phyloP scores from a whole-genome alignment of 129 eudicot genomes.

The Pseudognaphalium luteoalbum region DNA sequence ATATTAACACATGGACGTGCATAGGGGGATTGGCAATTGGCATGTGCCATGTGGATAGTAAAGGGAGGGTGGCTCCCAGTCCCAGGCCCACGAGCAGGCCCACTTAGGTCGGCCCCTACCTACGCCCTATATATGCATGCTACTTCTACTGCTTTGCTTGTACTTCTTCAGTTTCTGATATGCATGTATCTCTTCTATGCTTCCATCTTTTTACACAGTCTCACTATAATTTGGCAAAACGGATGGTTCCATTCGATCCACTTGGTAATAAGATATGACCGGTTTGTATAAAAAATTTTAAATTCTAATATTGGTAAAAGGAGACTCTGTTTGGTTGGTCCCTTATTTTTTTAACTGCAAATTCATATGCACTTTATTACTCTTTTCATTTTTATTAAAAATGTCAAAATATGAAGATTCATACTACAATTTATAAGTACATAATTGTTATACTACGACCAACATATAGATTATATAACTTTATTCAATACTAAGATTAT shows the following conservation, averaged over 20 bases:
- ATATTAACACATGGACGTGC: neutral
- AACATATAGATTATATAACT: too few species aligned
- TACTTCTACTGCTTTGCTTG: constrained; percentile 14
- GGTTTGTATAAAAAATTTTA: neutral
- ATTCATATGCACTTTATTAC: too few species aligned
- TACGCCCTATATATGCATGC: neutral
- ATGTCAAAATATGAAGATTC: too few species aligned
- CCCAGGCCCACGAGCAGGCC: constrained; percentile 8
- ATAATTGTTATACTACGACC: too few species aligned
- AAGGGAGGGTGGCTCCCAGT: constrained; percentile 1
- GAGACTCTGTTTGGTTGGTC: too few species aligned
- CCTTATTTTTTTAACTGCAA: too few species aligned
- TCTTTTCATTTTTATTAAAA: too few species aligned
- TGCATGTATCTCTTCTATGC: constrained; percentile 9
- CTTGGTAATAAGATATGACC: neutral
- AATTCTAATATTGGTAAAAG: too few species aligned
- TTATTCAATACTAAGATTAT: too few species aligned
- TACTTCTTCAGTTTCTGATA: constrained; percentile 23
- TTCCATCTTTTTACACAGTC: constrained; percentile 5
- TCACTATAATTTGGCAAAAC: neutral
- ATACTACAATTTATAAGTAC: too few species aligned
- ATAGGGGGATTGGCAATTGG: neutral
- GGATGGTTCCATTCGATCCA: neutral
- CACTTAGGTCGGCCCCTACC: neutral
- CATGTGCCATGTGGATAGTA: constrained; percentile 11